Conservation (phyloP, 2,329 filamentous ascomycete species). For the Epichloe scottii region DNA sequence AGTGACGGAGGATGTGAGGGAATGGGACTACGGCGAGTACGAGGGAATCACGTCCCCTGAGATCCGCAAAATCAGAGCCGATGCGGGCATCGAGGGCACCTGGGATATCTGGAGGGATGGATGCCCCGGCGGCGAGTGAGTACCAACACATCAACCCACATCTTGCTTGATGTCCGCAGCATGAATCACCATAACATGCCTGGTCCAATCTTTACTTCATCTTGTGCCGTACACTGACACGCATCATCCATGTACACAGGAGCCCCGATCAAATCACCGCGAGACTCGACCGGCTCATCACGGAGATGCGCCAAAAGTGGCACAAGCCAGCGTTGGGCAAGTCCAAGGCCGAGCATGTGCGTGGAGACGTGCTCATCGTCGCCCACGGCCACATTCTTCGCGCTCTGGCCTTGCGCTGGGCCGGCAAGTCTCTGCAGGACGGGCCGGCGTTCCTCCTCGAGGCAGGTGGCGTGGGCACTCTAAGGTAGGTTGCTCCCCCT, state of each 20-base stretch:
- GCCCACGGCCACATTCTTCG: conserved; percentile 85
- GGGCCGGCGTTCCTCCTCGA: conserved; percentile 76
- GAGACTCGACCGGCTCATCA: conserved; percentile 64
- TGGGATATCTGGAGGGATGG: conserved; percentile 92
- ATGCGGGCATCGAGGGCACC: conserved; percentile 40
- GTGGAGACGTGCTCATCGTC: conserved; percentile 45
- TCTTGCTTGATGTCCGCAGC: no score
- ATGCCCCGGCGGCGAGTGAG: conserved; percentile 72
- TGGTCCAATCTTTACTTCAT: neutral
- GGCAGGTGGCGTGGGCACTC: conserved; percentile 68
- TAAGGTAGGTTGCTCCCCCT: conserved; percentile 44
- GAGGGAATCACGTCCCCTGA: conserved; percentile 65
- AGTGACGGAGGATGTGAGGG: conserved; percentile 59
- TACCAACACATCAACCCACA: conserved; percentile 9
- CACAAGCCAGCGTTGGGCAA: conserved; percentile 51
- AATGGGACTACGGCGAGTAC: conserved; percentile 84
- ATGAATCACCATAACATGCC: neutral
- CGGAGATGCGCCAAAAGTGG: conserved; percentile 55
- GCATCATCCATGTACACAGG: conserved; percentile 23
- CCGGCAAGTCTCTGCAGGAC: conserved; percentile 57
- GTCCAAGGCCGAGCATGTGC: conserved; percentile 24
- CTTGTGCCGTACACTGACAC: no score
- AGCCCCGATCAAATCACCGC: conserved; percentile 59
- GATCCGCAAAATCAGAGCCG: conserved; percentile 46
- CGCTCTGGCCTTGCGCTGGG: conserved; percentile 81